Conservation (phyloP, 1,284 basidiomycete genomes). For the Tranzscheliella williamsii region DNA sequence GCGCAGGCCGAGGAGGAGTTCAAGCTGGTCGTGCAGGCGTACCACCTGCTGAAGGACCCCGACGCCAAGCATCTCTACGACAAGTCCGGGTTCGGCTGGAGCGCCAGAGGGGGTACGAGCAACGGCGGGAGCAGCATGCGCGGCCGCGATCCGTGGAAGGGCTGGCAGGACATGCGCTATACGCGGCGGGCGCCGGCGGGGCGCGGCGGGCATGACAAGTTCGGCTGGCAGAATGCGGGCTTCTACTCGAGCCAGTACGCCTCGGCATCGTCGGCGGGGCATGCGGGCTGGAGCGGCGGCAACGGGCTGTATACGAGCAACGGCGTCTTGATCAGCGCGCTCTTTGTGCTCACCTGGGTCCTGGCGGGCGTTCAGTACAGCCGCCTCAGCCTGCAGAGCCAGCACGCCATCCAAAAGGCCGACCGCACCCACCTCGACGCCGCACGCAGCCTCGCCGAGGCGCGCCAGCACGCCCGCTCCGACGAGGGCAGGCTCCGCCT, state of each 20-base stretch:
- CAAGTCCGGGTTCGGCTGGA: slow-evolving; percentile 38
- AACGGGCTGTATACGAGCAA: slow-evolving; percentile 25
- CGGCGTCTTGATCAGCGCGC: slow-evolving; percentile 22
- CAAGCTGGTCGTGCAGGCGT: slow-evolving; percentile 41
- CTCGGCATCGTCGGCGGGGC: neutral
- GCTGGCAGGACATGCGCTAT: slow-evolving; percentile 22
- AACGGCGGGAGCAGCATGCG: neutral
- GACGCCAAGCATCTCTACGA: slow-evolving; percentile 29
- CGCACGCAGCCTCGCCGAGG: slow-evolving; percentile 10
- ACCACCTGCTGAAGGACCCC: slow-evolving; percentile 39
- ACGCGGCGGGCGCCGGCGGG: slow-evolving; percentile 4
- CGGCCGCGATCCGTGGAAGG: slow-evolving; percentile 1
- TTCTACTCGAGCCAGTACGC: slow-evolving; percentile 19
- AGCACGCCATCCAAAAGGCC: slow-evolving; percentile 23
- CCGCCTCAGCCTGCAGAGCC: slow-evolving; percentile 17
- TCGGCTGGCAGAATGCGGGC: slow-evolving; percentile 26
- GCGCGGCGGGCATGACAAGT: slow-evolving; percentile 18
- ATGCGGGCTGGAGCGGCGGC: slow-evolving; percentile 22
- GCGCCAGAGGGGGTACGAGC: neutral
- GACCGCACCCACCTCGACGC: slow-evolving; percentile 24
- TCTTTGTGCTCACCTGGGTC: slow-evolving; percentile 37
- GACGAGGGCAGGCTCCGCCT: slow-evolving; percentile 18
- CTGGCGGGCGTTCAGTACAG: slow-evolving; percentile 32
- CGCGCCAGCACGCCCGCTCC: slow-evolving; percentile 15
- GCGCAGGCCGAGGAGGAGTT: slow-evolving; percentile 31